These are phyloP conservation scores for Trichoderma aggressivum DNA, from an alignment of 2,329 filamentous ascomycete genomes.

Conservation along the genomic window DNA sequence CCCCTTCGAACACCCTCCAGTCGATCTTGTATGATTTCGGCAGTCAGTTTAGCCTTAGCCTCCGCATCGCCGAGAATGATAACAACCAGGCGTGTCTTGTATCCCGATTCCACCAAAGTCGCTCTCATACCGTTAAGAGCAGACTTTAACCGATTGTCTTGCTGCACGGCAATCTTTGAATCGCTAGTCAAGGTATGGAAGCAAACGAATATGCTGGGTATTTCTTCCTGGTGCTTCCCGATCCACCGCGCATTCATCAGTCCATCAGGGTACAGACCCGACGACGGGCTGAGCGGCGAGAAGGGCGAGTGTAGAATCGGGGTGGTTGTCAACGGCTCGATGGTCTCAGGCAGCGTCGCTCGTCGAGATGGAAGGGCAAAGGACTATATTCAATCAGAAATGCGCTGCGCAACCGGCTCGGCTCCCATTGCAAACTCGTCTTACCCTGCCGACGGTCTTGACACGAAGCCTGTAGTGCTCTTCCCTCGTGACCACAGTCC, in stretches of 20 bases:
- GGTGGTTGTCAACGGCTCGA: slow-evolving; percentile 45
- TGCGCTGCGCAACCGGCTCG: not conserved
- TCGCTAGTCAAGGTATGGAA: slow-evolving; percentile 78
- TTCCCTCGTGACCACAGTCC: slow-evolving; percentile 57
- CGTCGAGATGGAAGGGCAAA: slow-evolving; percentile 56
- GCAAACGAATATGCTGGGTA: slow-evolving; percentile 76
- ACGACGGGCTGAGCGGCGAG: slow-evolving; percentile 81
- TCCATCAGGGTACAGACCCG: slow-evolving; percentile 84
- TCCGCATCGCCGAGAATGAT: slow-evolving; percentile 45
- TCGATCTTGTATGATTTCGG: slow-evolving; percentile 66
- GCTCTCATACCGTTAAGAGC: slow-evolving; percentile 78
- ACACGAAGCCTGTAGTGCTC: slow-evolving; percentile 63
- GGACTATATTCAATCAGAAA: slow-evolving; percentile 41
- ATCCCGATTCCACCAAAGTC: slow-evolving; percentile 64
- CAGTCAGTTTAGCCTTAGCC: slow-evolving; percentile 41
- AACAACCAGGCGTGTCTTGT: slow-evolving; percentile 73
- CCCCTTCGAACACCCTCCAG: slow-evolving; percentile 74
- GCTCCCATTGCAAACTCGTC: slow-evolving; percentile 28
- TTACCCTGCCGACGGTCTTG: slow-evolving; percentile 75
- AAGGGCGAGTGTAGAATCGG: slow-evolving; percentile 81
- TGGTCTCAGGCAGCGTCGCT: slow-evolving; percentile 50
- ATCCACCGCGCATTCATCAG: slow-evolving; percentile 80
- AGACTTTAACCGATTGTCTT: slow-evolving; percentile 82
- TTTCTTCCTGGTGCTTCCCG: slow-evolving; percentile 78
- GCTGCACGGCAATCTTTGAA: slow-evolving; percentile 67